Base-by-base conservation (phyloP, 208 protist genomes). In the Crithidia fasciculata region DNA sequence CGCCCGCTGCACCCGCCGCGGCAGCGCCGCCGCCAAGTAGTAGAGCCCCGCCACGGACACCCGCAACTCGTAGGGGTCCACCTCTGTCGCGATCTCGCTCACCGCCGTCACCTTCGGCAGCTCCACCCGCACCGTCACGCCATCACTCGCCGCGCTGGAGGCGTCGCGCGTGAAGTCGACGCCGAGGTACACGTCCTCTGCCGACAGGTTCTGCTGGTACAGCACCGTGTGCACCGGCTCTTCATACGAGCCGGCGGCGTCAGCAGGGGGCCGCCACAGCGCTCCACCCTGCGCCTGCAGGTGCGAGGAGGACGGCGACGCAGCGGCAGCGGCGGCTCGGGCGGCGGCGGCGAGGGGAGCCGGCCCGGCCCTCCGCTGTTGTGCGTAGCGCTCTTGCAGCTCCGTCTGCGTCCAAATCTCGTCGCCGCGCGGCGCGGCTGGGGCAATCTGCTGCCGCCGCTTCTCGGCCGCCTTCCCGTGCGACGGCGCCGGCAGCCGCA, bases 401-500 rank as follows among this genome's bases (percentile, higher is more conserved):
- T 97, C 92, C 50, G 85, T 82, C 63, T 92, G 88, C 8, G 85
- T 89, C 91, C 93, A 97, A 28, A 97, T 93, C 16, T 83, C 93
- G 61, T 92, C 91, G 5, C 89, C 89, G 13, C 70, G 75, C 41
- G 84, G 81, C 28, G 69, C 76, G 5, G 69, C 63, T 4, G 65
- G 61, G n/a, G 65, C 65, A 57, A 65, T 82, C 47, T 67, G 50
- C 71, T 80, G 59, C 47, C 50, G 60, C 39, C 47, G 57, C 6
- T 60, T 65, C 53, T 67, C 74, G 44, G 83, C 81, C 40, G 82
- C 83, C 56, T 88, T 89, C 16, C 81, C 85, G 40, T 89, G 77
- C 19, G 89, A 93, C 49, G 89, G 89, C 58, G 79, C 47, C 3
- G 92, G 92, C 43, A 96, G 86, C 10, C 80, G 64, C 66, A 95